Base-by-base conservation (phyloP, 2,329 filamentous ascomycete species). In the Fusarium napiforme region DNA sequence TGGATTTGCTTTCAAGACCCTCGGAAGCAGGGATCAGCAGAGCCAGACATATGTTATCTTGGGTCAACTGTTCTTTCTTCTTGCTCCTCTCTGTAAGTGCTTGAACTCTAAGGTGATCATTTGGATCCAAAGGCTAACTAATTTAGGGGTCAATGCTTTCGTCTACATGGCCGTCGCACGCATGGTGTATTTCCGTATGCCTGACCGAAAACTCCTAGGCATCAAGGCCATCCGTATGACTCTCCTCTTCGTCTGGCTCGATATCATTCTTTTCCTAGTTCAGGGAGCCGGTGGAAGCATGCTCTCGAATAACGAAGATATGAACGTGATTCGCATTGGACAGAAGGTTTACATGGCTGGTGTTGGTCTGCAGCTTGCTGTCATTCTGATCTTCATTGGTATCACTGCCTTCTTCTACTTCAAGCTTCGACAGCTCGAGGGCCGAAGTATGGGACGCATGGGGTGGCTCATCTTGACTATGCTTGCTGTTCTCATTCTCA, bases 191-290 rank as follows among this genome's bases (percentile, higher is more conserved):
- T 82, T 81, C 63, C 79, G 79, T 64, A 77, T 84, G 30, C 83
- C 83, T 2, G 79, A 81, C 15, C 80, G 81, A 70, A 80, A 77
- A 34, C 78, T 84, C 26, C 75, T 81, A 40, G 79, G 81, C 15
- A 73, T 83, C 50, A 81, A 78, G 36, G 79, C 81, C 23, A 75
- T 78, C 32, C 79, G 79, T 23, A 80, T 88, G 64, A 83, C 85
- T 19, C 81, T 82, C 46, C 75, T 84, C 42, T 87, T 88, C 55
- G 85, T 88, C 14, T 83, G 83, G 78, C 79, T 86, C 39, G 85
- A 87, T 69, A 72, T 87, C n/a, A 42, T 84, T 39, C 84, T 83
- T 19, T 87, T 88, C 76, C 62, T 87, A 21, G 78, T 86, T 36
- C 85, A 88, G 73, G 80, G 78, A 19, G 79, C 67, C 5, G 83